Conservation (phyloP, 495 filamentous ascomycete species). For the Xylaria nigripes region DNA sequence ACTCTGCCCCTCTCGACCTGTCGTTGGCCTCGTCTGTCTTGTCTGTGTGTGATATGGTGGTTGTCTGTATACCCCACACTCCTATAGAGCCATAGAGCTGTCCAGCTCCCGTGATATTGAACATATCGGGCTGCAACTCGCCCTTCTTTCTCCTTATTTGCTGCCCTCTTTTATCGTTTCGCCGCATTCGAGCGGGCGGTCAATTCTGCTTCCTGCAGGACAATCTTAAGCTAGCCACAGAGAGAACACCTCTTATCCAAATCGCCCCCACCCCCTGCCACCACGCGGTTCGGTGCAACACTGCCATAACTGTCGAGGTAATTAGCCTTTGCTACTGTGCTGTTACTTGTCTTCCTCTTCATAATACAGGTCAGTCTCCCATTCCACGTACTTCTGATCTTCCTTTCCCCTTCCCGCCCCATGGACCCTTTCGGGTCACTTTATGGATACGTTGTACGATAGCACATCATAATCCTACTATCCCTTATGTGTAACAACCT, state of each 20-base stretch:
- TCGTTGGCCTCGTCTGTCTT: slow-evolving; percentile 4
- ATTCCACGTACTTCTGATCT: slow-evolving; percentile 22
- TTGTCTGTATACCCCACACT: slow-evolving; percentile 20
- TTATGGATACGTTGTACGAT: slow-evolving; percentile 27
- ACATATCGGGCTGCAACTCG: slow-evolving; percentile 23
- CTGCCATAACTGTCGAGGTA: slow-evolving; percentile 15
- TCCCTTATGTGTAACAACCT: slow-evolving; percentile 24
- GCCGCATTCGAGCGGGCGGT: slow-evolving; percentile 27
- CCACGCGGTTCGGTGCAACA: slow-evolving; percentile 30
- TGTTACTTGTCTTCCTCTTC: slow-evolving; percentile 30
- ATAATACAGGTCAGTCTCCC: slow-evolving; percentile 37
- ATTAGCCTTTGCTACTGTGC: slow-evolving; percentile 17
- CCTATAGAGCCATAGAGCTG: slow-evolving; percentile 13
- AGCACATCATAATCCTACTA: slow-evolving; percentile 14
- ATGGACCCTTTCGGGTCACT: slow-evolving; percentile 29
- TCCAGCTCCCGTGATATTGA: slow-evolving; percentile 22
- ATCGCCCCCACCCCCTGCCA: slow-evolving; percentile 26
- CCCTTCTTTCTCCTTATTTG: slow-evolving; percentile 26
- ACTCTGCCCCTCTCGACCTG: not conserved
- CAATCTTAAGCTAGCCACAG: slow-evolving; percentile 26
- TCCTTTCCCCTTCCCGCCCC: slow-evolving; percentile 22
- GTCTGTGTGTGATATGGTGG: slow-evolving; percentile 7
- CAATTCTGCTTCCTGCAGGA: slow-evolving; percentile 24
- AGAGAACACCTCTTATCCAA: slow-evolving; percentile 21
- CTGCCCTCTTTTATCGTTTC: slow-evolving; percentile 28